These are phyloP conservation scores for Aspergillus jensenii DNA, from an alignment of 2,329 filamentous ascomycete species.

Conservation along the genomic window DNA sequence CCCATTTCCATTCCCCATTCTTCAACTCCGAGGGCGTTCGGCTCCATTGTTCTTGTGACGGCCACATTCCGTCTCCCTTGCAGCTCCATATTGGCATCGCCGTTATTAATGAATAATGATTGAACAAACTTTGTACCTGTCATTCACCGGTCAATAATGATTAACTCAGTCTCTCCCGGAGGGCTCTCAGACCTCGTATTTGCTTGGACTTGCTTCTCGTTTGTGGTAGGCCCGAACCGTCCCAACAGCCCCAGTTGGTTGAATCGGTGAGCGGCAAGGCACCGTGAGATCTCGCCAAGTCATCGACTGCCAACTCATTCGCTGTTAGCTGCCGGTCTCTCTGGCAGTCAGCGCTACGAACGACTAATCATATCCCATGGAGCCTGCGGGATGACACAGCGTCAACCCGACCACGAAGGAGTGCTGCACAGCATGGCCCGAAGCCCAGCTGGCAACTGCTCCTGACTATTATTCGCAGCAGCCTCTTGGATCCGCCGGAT, in stretches of 20 bases:
- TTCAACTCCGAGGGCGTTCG: too few species aligned
- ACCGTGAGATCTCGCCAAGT: not conserved
- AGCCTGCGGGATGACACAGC: too few species aligned
- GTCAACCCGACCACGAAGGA: not conserved
- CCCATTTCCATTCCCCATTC: too few species aligned
- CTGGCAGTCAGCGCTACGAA: not conserved
- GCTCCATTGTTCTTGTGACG: not conserved
- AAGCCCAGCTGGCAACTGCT: too few species aligned
- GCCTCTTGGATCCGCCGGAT: slow-evolving; percentile 1
- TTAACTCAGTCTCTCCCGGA: too few species aligned
- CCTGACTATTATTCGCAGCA: not conserved
- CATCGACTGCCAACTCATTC: not conserved
- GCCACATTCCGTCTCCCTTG: not conserved
- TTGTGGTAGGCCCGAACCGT: too few species aligned
- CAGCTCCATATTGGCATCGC: not conserved
- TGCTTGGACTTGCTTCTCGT: too few species aligned
- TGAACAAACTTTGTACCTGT: slow-evolving; percentile 1
- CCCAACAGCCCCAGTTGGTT: too few species aligned
- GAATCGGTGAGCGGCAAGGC: too few species aligned
- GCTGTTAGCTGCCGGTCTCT: not conserved
- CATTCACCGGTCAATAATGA: not conserved
- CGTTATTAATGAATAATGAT: not conserved
- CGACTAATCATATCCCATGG: not conserved
- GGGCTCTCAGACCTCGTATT: not conserved
- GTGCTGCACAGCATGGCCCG: not conserved